Base-by-base conservation (phyloP, 73 alveolate species). In the Symbiodinium pilosum region DNA sequence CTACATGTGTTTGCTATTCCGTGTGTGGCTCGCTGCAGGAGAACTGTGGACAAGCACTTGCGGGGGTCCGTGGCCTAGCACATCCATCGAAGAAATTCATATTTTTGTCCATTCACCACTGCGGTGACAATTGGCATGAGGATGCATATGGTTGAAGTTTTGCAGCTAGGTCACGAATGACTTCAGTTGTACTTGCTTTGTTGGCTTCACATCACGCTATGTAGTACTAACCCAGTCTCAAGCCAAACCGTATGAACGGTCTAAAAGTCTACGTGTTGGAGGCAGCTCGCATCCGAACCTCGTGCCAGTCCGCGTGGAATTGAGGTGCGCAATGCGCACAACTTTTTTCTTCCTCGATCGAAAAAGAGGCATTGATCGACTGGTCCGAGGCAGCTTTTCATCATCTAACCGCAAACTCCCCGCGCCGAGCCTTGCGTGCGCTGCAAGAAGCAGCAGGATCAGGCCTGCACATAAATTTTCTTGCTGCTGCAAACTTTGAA, bases 331-430 rank as follows among this genome's bases (percentile, higher is more conserved):
- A 38, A 64, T 47, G 59, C 59, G 14, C 59, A 47, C 59, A 14
- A 9, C 59, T 47, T 14, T 47, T 47, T 1, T 64, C 38, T 16
- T 34, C 81, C 34, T 56, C 26, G 26, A 3, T 56, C 26, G 73
- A 26, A 2, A 20, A 16, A 20, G 41, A 1, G 30, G 81, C 81
- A n/a, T 64, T 34, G 30, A 14, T 6, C 59, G 6, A 14, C 59
- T 47, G 59, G 59, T 64, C 30, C 20, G 95, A 91, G 43, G 97
- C 97, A 14, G 97, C 81, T 30, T 91, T 91, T 28, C 97, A 91
- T 30, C 97, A 91, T 20, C 54, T 91, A 21, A 91, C 89, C 36
- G 97, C 97, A 87, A 91, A 91, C 54, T 42, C 87, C 52, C 52
- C 81, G 30, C 75, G 77, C 16, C 77, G 68, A 41, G 97, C 97